phyloP scores from a whole-genome alignment of 345 rosid genomes.

The Salix dunnii region DNA sequence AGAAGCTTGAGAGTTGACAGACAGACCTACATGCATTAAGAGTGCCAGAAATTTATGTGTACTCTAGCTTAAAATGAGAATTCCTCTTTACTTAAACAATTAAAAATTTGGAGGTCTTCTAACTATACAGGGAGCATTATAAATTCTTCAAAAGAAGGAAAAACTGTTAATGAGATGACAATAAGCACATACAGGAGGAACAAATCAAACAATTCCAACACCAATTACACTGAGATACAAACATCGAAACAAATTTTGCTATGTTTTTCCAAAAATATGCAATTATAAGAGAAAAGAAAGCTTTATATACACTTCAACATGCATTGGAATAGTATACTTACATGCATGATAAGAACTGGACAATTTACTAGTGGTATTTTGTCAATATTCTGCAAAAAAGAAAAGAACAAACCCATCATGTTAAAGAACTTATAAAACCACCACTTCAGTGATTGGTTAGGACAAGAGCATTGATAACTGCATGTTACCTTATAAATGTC shows the following conservation, averaged over 20 bases:
- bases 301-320: not conserved
- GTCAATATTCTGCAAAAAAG: constrained; percentile 66
- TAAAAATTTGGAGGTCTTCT: not conserved
- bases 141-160: not conserved
- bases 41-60: constrained; percentile 2
- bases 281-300: not conserved
- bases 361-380: constrained; percentile 80
- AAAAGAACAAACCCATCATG: not conserved
- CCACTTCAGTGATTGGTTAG: not conserved
- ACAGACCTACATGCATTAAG: not conserved
- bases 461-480: not conserved
- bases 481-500: constrained; percentile 83
- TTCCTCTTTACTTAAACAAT: not conserved
- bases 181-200: not conserved
- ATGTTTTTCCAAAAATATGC: not conserved
- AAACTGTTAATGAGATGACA: not conserved
- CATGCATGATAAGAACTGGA: constrained; percentile 90
- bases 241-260: no score
- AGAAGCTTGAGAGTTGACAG: not conserved
- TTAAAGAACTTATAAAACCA: not conserved
- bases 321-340: constrained; percentile 38
- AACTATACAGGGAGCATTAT: not conserved
- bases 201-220: not conserved
- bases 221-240: not conserved
- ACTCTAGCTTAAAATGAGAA: not conserved